Conservation (phyloP, 2,329 filamentous ascomycete genomes). For the Hypocreales sp. region DNA sequence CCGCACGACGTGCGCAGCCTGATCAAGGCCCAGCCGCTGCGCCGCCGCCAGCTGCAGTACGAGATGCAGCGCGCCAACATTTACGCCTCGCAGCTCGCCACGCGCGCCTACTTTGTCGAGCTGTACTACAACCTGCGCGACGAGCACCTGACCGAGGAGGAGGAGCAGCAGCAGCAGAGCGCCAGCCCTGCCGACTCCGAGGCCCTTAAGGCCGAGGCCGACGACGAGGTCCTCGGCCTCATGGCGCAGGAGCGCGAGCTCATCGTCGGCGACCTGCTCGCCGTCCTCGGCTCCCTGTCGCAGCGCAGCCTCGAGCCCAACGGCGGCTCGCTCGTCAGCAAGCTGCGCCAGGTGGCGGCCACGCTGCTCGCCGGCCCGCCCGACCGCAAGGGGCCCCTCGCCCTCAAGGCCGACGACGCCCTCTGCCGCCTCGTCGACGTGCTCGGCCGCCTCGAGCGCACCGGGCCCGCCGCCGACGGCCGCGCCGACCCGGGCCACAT, state of each 20-base stretch:
- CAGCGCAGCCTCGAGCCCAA: constrained; percentile 75
- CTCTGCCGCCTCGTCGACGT: constrained; percentile 60
- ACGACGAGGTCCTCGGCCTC: constrained; percentile 37
- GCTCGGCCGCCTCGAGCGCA: constrained; percentile 57
- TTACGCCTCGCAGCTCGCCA: constrained; percentile 66
- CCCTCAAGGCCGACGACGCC: constrained; percentile 50
- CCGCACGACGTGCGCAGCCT: constrained; percentile 33
- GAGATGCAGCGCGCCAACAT: constrained; percentile 92
- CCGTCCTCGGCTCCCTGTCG: constrained; percentile 60
- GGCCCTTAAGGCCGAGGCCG: constrained; percentile 21
- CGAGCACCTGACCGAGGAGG: constrained; percentile 36
- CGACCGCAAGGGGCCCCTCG: constrained; percentile 33
- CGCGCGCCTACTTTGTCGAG: constrained; percentile 72
- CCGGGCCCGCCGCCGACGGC: constrained; percentile 22
- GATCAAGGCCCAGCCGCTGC: constrained; percentile 30
- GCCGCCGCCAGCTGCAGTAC: constrained; percentile 49
- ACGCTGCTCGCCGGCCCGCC: constrained; percentile 52
- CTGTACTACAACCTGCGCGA: constrained; percentile 70
- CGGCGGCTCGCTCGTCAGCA: constrained; percentile 52
- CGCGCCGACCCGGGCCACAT: constrained; percentile 18
- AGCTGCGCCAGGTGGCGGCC: constrained; percentile 72
- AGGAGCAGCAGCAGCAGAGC: constrained; percentile 8
- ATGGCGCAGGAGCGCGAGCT: constrained; percentile 64
- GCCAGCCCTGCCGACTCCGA: not conserved
- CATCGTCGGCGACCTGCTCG: constrained; percentile 67